phyloP scores from a whole-genome alignment of 768 basidiomycete species.

The Rhodotorula paludigena region DNA sequence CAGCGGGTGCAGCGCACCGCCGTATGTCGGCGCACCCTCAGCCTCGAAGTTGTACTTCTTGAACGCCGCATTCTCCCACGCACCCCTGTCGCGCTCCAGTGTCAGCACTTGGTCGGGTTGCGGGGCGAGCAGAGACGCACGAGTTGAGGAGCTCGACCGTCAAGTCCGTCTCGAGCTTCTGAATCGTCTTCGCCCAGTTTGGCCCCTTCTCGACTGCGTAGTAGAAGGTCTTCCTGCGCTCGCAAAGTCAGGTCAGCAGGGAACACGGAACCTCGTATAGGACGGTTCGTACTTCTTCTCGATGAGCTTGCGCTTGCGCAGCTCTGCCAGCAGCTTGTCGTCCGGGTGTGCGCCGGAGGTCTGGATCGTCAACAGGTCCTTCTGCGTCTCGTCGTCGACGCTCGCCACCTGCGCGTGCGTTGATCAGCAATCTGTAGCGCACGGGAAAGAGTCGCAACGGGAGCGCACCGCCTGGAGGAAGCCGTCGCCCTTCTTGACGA shows the following conservation, averaged over 20 bases:
- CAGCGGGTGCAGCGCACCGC: conserved; percentile 90
- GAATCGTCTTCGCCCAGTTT: conserved; percentile 80
- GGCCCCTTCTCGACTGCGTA: conserved; percentile 81
- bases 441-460: too few relatives aligned
- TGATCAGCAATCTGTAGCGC: too few relatives aligned
- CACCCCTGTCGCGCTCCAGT: conserved; percentile 56
- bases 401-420: conserved; percentile 54
- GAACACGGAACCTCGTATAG: not conserved
- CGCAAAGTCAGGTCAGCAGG: not conserved
- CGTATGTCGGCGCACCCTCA: conserved; percentile 78
- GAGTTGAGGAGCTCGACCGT: conserved; percentile 90
- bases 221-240: conserved; percentile 85
- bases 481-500: conserved; percentile 76
- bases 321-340: conserved; percentile 76
- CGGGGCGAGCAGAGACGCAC: conserved; percentile 53
- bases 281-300: conserved; percentile 62
- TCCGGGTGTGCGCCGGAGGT: conserved; percentile 66
- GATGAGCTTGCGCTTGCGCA: conserved; percentile 85
- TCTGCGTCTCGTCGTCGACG: conserved; percentile 69
- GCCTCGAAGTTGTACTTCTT: conserved; percentile 99
- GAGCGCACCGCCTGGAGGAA: conserved; percentile 74
- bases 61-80: conserved; percentile 88
- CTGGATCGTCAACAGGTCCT: conserved; percentile 67
- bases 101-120: not conserved
- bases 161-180: conserved; percentile 91